Evolutionary conservation across 2,329 filamentous ascomycete genomes (phyloP).

Genomic region (Hypoxylon rubiginosum): DNA sequence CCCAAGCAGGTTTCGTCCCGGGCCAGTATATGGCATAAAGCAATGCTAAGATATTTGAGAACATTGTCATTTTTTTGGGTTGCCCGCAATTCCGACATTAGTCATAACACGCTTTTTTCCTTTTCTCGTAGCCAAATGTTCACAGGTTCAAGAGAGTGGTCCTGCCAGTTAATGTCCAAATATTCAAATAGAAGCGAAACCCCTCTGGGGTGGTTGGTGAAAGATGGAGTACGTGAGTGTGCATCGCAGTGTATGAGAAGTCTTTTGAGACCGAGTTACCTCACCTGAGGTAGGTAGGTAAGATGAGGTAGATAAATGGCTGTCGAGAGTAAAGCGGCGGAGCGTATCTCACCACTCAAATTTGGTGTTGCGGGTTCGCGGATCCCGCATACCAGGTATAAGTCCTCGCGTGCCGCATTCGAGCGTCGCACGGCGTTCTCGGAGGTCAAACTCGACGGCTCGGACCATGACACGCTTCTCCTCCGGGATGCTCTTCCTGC

Average conservation of each 20-base stretch:
- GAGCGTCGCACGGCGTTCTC: conserved; percentile 63
- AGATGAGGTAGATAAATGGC: neutral
- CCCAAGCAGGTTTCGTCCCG: neutral
- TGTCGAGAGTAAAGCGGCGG: neutral
- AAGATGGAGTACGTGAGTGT: neutral
- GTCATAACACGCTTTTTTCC: conserved; percentile 25
- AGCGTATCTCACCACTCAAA: conserved; percentile 61
- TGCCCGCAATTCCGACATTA: conserved; percentile 28
- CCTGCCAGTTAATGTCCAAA: conserved; percentile 38
- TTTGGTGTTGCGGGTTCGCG: conserved; percentile 60
- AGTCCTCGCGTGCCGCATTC: conserved; percentile 68
- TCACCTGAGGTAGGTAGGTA: neutral
- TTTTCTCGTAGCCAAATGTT: conserved; percentile 23
- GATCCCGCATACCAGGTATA: conserved; percentile 61
- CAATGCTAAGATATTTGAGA: conserved; percentile 21
- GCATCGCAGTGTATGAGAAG: conserved; percentile 5
- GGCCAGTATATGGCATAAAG: conserved; percentile 12
- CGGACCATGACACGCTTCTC: conserved; percentile 69
- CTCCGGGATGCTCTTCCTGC: conserved; percentile 59
- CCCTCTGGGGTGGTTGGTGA: conserved; percentile 33
- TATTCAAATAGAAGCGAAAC: conserved; percentile 40
- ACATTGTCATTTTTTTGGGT: conserved; percentile 25
- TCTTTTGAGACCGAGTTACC: conserved; percentile 12
- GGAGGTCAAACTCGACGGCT: conserved; percentile 69
- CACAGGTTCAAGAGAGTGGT: conserved; percentile 29